Evolutionary conservation across 495 filamentous ascomycete genomes (phyloP), one percentile per base, ranked within the genome.

Genomic region (Penicillium argentinense): DNA sequence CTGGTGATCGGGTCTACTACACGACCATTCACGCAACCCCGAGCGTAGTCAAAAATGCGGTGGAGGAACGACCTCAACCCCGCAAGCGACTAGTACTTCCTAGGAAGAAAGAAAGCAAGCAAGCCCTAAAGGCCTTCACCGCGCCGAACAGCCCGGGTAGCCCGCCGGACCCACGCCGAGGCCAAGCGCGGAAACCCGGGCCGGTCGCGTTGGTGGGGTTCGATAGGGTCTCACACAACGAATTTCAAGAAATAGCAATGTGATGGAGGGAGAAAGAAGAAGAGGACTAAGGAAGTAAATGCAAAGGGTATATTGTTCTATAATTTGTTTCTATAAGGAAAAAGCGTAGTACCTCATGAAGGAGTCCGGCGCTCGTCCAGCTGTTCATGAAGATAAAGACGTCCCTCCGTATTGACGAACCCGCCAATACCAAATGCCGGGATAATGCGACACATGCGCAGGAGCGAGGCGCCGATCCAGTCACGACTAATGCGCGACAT

Each of bases 381-480:
- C 48, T 64, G 55, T 3, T 62, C 54, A 33, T 68, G 64, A 36
- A 68, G 42, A 42, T 58, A 64, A n/a, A 63, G 51, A 8, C 64
- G 46, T 0, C 64, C 78, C 54, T 82, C 79, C 26, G 73, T 72
- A 69, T 96, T 96, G 5, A 92, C 80, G 37, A 95, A 89, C 1
- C 90, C 90, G 0, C 91, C 91, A 21, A 95, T 72, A 6, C 91
- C 91, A 77, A 96, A 96, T 1, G 91, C 91, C 40, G 90, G 90
- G 36, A 96, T 77, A 54, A 95, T 95, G 46, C 91, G 78, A 47
- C 85, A 85, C 69, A 95, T 86, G 56, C 91, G 75, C 44, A 89
- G 86, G 19, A 76, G 66, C 12, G 80, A 79, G 51, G 87, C 91
- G 4, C 84, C 73, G 23, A 72, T 69, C 83, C 88, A 95, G 57